Base-by-base conservation (phyloP, 2,329 filamentous ascomycete genomes). In the Aspergillus caelatus region DNA sequence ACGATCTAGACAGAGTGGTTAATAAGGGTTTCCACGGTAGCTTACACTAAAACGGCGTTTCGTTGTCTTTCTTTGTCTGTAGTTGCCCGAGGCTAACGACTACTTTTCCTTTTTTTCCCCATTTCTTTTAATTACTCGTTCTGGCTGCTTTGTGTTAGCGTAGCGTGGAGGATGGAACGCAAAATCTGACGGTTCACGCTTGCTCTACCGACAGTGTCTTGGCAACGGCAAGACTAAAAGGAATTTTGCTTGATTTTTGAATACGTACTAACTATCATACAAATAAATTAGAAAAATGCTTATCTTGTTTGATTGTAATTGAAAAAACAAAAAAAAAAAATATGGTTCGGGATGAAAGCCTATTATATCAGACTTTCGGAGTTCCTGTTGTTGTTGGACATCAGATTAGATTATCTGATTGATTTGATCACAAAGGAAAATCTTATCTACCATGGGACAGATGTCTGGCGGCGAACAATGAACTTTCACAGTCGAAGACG, bases 361-460 rank as follows among this genome's bases (percentile, higher is more conserved):
- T 46, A 23, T 12, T 6, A 46, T 23, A 12, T 54, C 52, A 32
- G 32, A 54, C 11, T 16, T 32, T 54, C 32, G 32, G 52, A 52
- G 21, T 34, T 53, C 12, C 32, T 19, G 23, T 14, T 54, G 52
- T 34, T 36, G 52, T 28, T 53, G 19, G 16, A 16, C 30, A 54
- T 54, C 52, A 54, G 52, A 54, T 54, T 54, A 54, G 52, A 54
- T 54, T 54, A 54, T 54, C 52, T 54, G 52, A 54, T 54, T 54
- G 52, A 54, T 54, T 23, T 54, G 28, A 53, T 52, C 39, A 19
- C 48, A 52, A 16, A 28, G 16, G 28, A 26, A 23, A 53, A 53
- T 53, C 50, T 53, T 53, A 53, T 53, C 50, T 32, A 34, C 46
- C 46, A 28, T 28, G 46, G 46, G 23, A 50, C 46, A 30, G 5